phyloP scores from a whole-genome alignment of 352 stramenopile genomes.

The Globisporangium perplexum region DNA sequence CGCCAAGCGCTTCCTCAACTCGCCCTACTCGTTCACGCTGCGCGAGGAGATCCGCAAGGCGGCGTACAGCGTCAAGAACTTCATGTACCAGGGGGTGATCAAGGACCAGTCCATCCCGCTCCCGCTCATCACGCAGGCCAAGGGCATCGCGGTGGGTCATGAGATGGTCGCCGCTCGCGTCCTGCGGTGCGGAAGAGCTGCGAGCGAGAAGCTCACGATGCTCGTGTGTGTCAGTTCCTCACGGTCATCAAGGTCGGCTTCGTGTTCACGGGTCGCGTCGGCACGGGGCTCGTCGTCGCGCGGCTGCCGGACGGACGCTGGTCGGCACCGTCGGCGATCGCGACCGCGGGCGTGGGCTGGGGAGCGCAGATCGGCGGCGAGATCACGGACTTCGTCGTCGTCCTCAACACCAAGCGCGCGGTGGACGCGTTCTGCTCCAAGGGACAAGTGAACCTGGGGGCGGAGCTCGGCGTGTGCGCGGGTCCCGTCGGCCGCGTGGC shows the following conservation, averaged over 20 bases:
- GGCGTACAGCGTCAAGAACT: constrained; percentile 91
- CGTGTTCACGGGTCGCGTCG: constrained; percentile 78
- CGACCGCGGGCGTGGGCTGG: constrained; percentile 85
- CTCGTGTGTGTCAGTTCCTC: too few species aligned
- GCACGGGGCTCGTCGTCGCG: constrained; percentile 92
- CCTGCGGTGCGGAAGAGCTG: too few species aligned
- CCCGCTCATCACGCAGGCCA: constrained; percentile 82
- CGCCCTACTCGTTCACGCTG: constrained; percentile 86
- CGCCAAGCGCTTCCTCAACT: constrained; percentile 74
- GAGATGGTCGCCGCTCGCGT: too few species aligned
- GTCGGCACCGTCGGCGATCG: constrained; percentile 95
- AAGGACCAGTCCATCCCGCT: constrained; percentile 89
- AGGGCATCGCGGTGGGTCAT: constrained; percentile 85
- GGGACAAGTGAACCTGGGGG: constrained; percentile 88
- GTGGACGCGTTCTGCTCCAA: constrained; percentile 85
- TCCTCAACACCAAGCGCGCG: constrained; percentile 88
- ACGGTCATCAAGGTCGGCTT: constrained; percentile 91
- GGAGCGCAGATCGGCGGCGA: constrained; percentile 90
- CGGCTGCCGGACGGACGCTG: constrained; percentile 90
- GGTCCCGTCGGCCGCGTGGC: constrained; percentile 89
- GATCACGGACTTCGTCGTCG: constrained; percentile 92
- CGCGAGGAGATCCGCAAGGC: constrained; percentile 91
- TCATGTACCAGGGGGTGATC: constrained; percentile 83
- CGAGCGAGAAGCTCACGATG: too few species aligned
- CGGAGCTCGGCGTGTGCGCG: constrained; percentile 83